Conservation (phyloP, 2,329 filamentous ascomycete species). For the Penicillium polonicum region DNA sequence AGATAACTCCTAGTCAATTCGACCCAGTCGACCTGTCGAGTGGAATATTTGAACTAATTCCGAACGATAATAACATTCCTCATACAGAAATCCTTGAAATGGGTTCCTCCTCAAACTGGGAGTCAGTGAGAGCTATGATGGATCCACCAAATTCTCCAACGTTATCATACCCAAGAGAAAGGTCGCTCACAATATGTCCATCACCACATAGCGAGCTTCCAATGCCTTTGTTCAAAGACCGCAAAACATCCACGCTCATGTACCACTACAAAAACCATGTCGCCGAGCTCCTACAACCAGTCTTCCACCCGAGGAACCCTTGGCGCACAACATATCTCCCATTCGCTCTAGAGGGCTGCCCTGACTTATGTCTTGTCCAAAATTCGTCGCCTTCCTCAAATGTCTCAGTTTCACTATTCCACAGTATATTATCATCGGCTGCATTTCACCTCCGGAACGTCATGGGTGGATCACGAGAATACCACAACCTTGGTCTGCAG, state of each 20-base stretch:
- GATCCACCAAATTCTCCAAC: neutral
- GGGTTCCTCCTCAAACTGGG: neutral
- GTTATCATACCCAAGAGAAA: neutral
- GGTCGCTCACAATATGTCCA: neutral
- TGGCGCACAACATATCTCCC: constrained; percentile 16
- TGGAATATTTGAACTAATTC: neutral
- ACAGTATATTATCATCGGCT: constrained; percentile 12
- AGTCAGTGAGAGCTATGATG: neutral
- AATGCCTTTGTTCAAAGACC: constrained; percentile 6
- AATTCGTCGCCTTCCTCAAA: neutral
- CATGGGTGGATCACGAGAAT: constrained; percentile 1
- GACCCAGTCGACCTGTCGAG: neutral
- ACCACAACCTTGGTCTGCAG: constrained; percentile 6
- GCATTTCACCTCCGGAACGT: constrained; percentile 14
- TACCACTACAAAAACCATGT: constrained; percentile 14
- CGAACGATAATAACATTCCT: neutral
- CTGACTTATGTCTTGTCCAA: constrained; percentile 7
- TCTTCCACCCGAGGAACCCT: constrained; percentile 10
- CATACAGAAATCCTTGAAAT: neutral
- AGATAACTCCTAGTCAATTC: neutral
- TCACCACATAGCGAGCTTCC: neutral
- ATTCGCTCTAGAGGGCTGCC: constrained; percentile 13
- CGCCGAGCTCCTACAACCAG: constrained; percentile 12
- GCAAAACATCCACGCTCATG: constrained; percentile 3
- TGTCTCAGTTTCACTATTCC: constrained; percentile 13